Evolutionary conservation across 441 rosid species (phyloP).

Genomic region (Corymbia calophylla): DNA sequence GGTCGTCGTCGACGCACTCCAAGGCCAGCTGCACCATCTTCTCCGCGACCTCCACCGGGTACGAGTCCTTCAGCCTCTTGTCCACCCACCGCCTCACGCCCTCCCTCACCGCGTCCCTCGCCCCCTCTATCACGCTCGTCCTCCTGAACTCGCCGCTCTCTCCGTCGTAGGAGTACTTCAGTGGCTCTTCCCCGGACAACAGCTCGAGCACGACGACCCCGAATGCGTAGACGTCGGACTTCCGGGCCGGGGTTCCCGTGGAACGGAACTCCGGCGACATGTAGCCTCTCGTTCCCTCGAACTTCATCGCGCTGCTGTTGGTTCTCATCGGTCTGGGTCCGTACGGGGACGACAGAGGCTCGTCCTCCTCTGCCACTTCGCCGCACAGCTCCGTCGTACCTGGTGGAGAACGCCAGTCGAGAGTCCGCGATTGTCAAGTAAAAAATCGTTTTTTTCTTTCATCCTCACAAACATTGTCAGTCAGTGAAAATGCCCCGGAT

Average conservation of each 20-base stretch:
- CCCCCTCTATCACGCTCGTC: conserved; percentile 5
- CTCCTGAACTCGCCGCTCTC: neutral
- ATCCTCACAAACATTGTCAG: neutral
- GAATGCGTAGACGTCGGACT: conserved; percentile 10
- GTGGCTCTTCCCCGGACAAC: conserved; percentile 5
- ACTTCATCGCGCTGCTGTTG: neutral
- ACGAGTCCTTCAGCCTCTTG: conserved; percentile 13
- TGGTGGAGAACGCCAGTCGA: neutral
- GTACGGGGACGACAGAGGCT: neutral
- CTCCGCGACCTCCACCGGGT: conserved; percentile 6
- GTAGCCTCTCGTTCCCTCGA: conserved; percentile 13
- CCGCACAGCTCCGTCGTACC: conserved; percentile 11
- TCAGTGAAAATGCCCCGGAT: neutral
- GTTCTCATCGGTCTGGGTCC: neutral
- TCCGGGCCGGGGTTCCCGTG: neutral
- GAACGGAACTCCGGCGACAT: conserved; percentile 9
- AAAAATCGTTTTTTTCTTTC: neutral
- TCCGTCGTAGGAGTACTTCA: conserved; percentile 1
- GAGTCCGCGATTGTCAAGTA: neutral
- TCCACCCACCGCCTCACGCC: conserved; percentile 13
- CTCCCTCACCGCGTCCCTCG: neutral
- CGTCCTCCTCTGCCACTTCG: neutral
- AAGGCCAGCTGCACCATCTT: conserved; percentile 9
- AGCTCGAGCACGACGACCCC: conserved; percentile 11
- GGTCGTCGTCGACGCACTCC: conserved; percentile 13